A percentile compares a stretch with the other conserved stretches of the same genome.
Evolutionary conservation across 495 filamentous ascomycete species (phyloP).

Genomic region (Oidiodendron maius): DNA sequence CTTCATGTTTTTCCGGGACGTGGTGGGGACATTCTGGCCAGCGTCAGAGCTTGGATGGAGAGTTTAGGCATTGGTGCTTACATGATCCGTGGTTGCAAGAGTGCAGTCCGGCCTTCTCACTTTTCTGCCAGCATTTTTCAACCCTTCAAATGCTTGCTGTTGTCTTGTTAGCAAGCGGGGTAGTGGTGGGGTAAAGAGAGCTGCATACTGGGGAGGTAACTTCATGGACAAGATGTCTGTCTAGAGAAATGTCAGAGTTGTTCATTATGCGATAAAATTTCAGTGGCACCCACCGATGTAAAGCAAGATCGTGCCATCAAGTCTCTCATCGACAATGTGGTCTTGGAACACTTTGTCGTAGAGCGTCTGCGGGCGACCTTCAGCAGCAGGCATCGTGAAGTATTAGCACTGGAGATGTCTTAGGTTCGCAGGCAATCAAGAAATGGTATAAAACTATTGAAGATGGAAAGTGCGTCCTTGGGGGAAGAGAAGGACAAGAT

Average conservation of each 20-base stretch:
- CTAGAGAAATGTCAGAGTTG: slow-evolving; percentile 31
- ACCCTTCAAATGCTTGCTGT: slow-evolving; percentile 93
- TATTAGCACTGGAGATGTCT: not conserved
- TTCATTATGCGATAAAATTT: not conserved
- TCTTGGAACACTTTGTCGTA: slow-evolving; percentile 96
- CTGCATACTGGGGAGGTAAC: slow-evolving; percentile 81
- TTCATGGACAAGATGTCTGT: slow-evolving; percentile 95
- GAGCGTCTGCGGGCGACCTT: slow-evolving; percentile 73
- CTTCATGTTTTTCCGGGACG: slow-evolving; percentile 83
- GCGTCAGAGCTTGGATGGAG: slow-evolving; percentile 1
- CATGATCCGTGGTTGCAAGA: slow-evolving; percentile 92
- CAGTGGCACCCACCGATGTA: slow-evolving; percentile 65
- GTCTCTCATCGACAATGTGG: slow-evolving; percentile 91
- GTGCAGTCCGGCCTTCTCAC: slow-evolving; percentile 96
- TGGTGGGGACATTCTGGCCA: slow-evolving; percentile 78
- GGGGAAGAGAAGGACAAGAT: not conserved
- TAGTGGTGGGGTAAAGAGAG: too few species aligned
- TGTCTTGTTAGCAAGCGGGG: not conserved
- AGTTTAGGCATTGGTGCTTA: slow-evolving; percentile 40
- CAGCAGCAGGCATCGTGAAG: slow-evolving; percentile 70
- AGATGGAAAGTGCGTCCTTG: not conserved
- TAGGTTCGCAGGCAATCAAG: too few species aligned
- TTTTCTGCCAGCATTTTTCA: slow-evolving; percentile 76
- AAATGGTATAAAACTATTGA: not conserved
- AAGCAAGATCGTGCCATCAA: slow-evolving; percentile 84